Evolutionary conservation across 163 green algal species (phyloP), one percentile per base, ranked within the genome.

Genomic region (Coccomyxa subellipsoidea): DNA sequence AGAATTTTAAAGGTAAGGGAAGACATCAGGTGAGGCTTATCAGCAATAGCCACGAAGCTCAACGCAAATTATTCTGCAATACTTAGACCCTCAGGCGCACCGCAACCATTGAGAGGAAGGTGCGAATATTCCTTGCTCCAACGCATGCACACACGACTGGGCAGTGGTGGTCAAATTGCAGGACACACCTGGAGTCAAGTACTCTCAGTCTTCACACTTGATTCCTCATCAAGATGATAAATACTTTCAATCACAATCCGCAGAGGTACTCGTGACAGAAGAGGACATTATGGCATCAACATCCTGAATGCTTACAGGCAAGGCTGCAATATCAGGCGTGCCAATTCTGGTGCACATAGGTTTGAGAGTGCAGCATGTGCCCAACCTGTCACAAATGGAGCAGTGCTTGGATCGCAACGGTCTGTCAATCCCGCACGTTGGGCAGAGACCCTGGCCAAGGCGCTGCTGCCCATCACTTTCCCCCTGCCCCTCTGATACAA

Each of bases 351-450:
- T n/a, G n/a, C n/a, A n/a, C n/a, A n/a, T n/a, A n/a, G n/a, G n/a
- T n/a, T n/a, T n/a, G n/a, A n/a, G n/a, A n/a, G n/a, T n/a, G n/a
- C n/a, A n/a, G n/a, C 4, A 18, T 27, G 23, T 59, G 47, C 47
- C 47, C 47, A 59, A 82, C 81, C 81, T 85, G 38, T 79, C 38
- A 39, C 86, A 90, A 3, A 84, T 34, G 21, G 77, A 69, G 78
- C 91, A 95, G 85, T 95, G 91, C 86, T 95, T 95, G 79, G 88
- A 90, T 38, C 91, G 83, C 82, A 93, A 77, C 6, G 89, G 90
- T 15, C 85, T 77, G 7, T 88, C 71, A 69, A 93, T 75, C 0
- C 77, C 25, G 71, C 91, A 95, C 3, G 86, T 94, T 38, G 70
- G 82, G 78, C 90, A 94, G 1, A 8, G 23, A 27, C 81, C 81